Evolutionary conservation across 75 land plant genomes (phyloP).

Genomic region (Pseudotsuga menziesii): DNA sequence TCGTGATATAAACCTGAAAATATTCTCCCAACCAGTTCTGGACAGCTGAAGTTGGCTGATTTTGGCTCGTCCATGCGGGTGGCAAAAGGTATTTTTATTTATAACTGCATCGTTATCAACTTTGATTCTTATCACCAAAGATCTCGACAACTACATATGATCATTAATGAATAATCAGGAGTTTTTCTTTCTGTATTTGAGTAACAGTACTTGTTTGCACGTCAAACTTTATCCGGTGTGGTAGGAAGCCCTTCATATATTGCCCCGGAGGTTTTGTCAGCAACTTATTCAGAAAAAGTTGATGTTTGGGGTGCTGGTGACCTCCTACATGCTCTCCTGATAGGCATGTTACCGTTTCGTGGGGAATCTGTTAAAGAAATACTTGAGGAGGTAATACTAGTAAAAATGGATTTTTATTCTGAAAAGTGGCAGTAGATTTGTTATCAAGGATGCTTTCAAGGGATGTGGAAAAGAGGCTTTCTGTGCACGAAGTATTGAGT

Average conservation of each 20-base stretch:
- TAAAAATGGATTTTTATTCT: slow-evolving; percentile 43
- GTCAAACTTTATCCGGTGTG: slow-evolving; percentile 59
- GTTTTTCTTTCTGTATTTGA: not conserved
- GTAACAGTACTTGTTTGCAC: slow-evolving; percentile 10
- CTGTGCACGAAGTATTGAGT: slow-evolving; percentile 62
- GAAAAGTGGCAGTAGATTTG: slow-evolving; percentile 59
- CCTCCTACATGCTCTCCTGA: slow-evolving; percentile 63
- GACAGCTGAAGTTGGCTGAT: slow-evolving; percentile 71
- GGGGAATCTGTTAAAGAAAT: slow-evolving; percentile 59
- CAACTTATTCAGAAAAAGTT: slow-evolving; percentile 67
- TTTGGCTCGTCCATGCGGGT: slow-evolving; percentile 75
- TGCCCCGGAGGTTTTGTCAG: slow-evolving; percentile 76
- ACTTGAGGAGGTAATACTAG: slow-evolving; percentile 70
- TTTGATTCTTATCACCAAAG: not conserved
- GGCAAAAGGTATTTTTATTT: slow-evolving; percentile 41
- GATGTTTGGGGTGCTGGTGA: slow-evolving; percentile 89
- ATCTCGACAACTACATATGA: not conserved
- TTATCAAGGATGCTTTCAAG: slow-evolving; percentile 53
- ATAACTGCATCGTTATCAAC: not conserved
- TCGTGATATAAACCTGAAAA: slow-evolving; percentile 83
- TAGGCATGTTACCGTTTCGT: slow-evolving; percentile 66
- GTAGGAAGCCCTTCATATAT: slow-evolving; percentile 88
- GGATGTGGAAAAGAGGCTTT: slow-evolving; percentile 47
- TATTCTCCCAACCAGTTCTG: slow-evolving; percentile 48
- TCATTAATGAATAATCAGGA: no score